A percentile compares a stretch with the other conserved stretches of the same genome.
phyloP scores from a whole-genome alignment of 2,329 filamentous ascomycete species.

The Fusarium hostae region DNA sequence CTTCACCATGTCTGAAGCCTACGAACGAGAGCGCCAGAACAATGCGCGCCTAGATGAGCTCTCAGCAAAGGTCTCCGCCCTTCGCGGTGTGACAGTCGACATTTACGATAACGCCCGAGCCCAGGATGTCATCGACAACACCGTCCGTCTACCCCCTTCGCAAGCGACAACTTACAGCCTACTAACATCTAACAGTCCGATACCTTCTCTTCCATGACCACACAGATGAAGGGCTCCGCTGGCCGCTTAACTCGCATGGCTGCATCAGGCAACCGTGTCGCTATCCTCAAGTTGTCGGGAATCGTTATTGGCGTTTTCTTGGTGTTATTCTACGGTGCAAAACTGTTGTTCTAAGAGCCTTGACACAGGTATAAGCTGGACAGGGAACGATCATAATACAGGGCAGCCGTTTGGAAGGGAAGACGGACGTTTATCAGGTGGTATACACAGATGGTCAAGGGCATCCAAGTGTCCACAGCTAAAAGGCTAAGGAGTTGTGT shows the following conservation, averaged over 20 bases:
- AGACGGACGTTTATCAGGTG: not conserved
- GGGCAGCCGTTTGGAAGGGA: not conserved
- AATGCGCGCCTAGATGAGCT: constrained; percentile 94
- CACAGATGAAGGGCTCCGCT: constrained; percentile 85
- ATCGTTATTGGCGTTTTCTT: constrained; percentile 81
- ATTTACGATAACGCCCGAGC: constrained; percentile 96
- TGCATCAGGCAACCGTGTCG: constrained; percentile 87
- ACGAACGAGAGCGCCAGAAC: constrained; percentile 89
- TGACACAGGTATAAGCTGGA: not conserved
- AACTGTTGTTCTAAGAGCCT: constrained; percentile 66
- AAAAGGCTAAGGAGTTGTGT: constrained; percentile 9
- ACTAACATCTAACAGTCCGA: constrained; percentile 69
- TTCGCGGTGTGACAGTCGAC: constrained; percentile 94
- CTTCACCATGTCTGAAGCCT: constrained; percentile 75
- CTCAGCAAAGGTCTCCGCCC: constrained; percentile 87
- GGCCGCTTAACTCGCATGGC: constrained; percentile 89
- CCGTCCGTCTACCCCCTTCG: constrained; percentile 64
- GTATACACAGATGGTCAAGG: not conserved
- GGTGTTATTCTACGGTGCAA: constrained; percentile 77
- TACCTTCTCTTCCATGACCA: constrained; percentile 88
- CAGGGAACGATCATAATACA: constrained; percentile 3
- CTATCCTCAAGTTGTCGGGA: constrained; percentile 87
- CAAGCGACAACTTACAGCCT: not conserved
- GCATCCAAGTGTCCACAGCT: not conserved
- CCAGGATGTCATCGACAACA: constrained; percentile 88